phyloP scores from a whole-genome alignment of 2,329 filamentous ascomycete species.

The Monosporascus cannonballus region DNA sequence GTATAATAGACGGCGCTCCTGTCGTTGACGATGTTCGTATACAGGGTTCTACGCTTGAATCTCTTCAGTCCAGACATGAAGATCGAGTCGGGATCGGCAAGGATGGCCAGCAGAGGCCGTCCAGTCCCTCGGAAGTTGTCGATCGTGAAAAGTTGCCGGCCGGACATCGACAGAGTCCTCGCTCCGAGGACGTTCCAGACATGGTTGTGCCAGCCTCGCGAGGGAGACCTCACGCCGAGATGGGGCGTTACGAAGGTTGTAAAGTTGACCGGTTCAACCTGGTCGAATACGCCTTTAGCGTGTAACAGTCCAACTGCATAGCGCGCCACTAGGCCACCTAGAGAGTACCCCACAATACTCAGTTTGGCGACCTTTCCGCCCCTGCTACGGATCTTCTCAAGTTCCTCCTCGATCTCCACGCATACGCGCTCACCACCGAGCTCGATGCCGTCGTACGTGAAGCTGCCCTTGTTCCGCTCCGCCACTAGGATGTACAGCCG shows the following conservation, averaged over 20 bases:
- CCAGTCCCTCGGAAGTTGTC: constrained; percentile 80
- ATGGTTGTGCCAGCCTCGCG: constrained; percentile 58
- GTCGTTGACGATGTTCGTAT: constrained; percentile 86
- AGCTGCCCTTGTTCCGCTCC: constrained; percentile 67
- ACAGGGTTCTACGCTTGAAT: constrained; percentile 73
- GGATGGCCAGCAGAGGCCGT: constrained; percentile 70
- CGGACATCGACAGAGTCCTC: constrained; percentile 73
- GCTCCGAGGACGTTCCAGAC: constrained; percentile 82
- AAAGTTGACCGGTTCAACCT: constrained; percentile 83
- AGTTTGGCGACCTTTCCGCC: constrained; percentile 74
- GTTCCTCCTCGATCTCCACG: constrained; percentile 59
- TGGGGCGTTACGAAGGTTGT: constrained; percentile 86
- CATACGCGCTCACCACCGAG: constrained; percentile 62
- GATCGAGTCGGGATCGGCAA: constrained; percentile 78
- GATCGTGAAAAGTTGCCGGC: constrained; percentile 79
- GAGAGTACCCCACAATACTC: constrained; percentile 82
- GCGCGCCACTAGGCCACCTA: constrained; percentile 79
- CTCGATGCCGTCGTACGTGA: constrained; percentile 66
- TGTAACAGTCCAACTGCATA: constrained; percentile 83
- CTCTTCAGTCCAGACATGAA: constrained; percentile 73
- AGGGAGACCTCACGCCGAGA: constrained; percentile 66
- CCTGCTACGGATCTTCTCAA: constrained; percentile 47
- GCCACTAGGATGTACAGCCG: constrained; percentile 64
- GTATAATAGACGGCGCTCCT: constrained; percentile 78
- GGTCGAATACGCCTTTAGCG: constrained; percentile 72